Conservation (phyloP, 2,329 filamentous ascomycete species). For the Exophiala bonariae region DNA sequence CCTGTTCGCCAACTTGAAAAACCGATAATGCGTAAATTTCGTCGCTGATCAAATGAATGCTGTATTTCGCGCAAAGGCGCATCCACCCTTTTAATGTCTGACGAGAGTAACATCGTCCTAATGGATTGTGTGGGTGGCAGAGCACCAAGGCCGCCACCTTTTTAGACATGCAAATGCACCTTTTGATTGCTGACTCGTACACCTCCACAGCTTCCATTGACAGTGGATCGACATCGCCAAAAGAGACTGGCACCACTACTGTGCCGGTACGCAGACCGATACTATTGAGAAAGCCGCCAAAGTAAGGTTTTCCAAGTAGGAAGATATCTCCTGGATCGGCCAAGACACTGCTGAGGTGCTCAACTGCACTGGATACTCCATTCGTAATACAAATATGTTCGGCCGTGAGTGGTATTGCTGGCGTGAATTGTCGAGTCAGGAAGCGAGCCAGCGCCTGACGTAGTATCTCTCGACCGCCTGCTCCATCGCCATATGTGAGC, state of each 20-base stretch:
- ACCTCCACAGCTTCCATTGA: constrained; percentile 39
- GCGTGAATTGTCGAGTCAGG: constrained; percentile 33
- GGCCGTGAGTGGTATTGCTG: constrained; percentile 28
- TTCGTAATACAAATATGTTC: constrained; percentile 35
- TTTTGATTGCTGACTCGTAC: constrained; percentile 54
- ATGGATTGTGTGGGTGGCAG: constrained; percentile 53
- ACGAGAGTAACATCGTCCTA: constrained; percentile 49
- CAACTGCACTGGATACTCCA: constrained; percentile 32
- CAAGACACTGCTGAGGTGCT: constrained; percentile 44
- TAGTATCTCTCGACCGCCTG: constrained; percentile 31
- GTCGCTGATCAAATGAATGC: constrained; percentile 57
- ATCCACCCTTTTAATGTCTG: constrained; percentile 44
- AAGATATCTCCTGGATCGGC: constrained; percentile 48
- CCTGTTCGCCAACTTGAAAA: too few species aligned
- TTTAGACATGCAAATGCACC: constrained; percentile 42
- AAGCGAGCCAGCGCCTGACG: constrained; percentile 31
- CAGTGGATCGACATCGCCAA: constrained; percentile 35
- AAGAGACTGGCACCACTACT: too few species aligned
- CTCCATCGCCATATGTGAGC: constrained; percentile 40
- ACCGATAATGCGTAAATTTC: constrained; percentile 60
- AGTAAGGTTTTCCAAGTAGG: constrained; percentile 47
- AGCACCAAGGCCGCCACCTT: constrained; percentile 27
- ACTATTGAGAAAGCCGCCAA: constrained; percentile 54
- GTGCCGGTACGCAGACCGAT: too few species aligned
- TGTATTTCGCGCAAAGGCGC: constrained; percentile 49